Conservation (phyloP, 768 basidiomycete genomes). For the Russula brevipes region DNA sequence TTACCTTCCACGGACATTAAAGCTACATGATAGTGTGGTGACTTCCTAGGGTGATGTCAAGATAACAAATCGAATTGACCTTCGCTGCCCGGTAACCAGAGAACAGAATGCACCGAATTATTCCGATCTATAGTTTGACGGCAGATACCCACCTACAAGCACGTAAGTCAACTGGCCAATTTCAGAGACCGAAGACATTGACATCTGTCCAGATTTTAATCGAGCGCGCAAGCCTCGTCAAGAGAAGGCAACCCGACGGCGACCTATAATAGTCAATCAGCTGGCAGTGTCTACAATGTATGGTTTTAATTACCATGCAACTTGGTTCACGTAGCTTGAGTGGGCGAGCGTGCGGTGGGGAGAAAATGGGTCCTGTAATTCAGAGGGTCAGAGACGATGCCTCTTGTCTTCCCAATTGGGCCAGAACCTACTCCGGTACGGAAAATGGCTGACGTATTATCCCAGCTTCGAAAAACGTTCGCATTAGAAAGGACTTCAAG, state of each 20-base stretch:
- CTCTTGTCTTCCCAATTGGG: background rate
- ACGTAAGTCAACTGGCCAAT: background rate
- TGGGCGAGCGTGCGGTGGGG: constrained; percentile 62
- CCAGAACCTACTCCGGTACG: constrained; percentile 48
- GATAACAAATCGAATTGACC: constrained; percentile 33
- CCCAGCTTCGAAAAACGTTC: constrained; percentile 47
- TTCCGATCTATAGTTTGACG: constrained; percentile 57
- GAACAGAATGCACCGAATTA: constrained; percentile 52
- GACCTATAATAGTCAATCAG: constrained; percentile 41
- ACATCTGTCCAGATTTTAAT: constrained; percentile 74
- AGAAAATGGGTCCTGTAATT: constrained; percentile 46
- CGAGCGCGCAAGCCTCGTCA: constrained; percentile 59
- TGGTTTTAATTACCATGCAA: constrained; percentile 51
- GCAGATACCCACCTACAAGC: constrained; percentile 58
- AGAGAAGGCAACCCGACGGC: constrained; percentile 52
- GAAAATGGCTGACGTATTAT: constrained; percentile 63
- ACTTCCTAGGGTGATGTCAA: background rate
- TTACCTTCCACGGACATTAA: constrained; percentile 69
- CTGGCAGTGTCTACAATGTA: background rate
- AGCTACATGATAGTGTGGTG: constrained; percentile 34
- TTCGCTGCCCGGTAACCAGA: constrained; percentile 63
- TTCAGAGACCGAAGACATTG: constrained; percentile 21
- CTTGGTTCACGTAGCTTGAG: constrained; percentile 68
- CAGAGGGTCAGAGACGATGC: background rate
- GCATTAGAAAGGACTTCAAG: background rate